Conservation (phyloP, 805 yeast genomes). For the Cyberlindnera samutprakarnensis region DNA sequence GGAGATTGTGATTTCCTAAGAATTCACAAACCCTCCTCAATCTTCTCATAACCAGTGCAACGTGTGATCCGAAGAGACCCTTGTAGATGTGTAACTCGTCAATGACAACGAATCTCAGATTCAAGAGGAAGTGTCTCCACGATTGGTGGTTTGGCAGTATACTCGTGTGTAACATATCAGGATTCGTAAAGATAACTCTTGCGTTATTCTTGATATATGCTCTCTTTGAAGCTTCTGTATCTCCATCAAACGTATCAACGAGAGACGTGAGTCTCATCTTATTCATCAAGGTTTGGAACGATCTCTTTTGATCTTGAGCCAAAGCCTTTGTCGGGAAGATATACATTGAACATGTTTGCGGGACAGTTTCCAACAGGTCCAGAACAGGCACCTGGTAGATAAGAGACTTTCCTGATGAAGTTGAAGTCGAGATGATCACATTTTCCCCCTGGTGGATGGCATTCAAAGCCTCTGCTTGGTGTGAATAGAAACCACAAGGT, state of each 20-base stretch:
- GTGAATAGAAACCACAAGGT: conserved; percentile 58
- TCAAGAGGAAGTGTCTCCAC: conserved; percentile 65
- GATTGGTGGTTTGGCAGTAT: conserved; percentile 68
- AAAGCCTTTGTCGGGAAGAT: conserved; percentile 96
- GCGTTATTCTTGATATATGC: conserved; percentile 50
- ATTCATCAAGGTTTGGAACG: conserved; percentile 52
- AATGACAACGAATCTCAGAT: conserved; percentile 67
- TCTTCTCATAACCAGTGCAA: conserved; percentile 76
- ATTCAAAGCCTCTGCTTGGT: conserved; percentile 75
- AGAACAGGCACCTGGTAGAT: conserved; percentile 87
- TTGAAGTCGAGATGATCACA: conserved; percentile 87
- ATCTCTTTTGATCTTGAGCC: conserved; percentile 92
- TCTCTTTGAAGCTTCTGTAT: conserved; percentile 60
- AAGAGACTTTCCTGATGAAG: conserved; percentile 93
- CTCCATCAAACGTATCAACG: conserved; percentile 90
- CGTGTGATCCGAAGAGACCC: conserved; percentile 92
- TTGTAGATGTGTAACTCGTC: conserved; percentile 83
- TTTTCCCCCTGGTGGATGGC: conserved; percentile 49
- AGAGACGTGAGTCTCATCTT: conserved; percentile 41
- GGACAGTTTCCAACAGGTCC: conserved; percentile 31
- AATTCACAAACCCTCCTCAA: conserved; percentile 55
- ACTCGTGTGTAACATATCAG: conserved; percentile 86
- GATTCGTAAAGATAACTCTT: conserved; percentile 84
- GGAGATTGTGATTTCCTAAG: conserved; percentile 45
- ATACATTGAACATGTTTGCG: conserved; percentile 61